Base-by-base conservation (phyloP, 257 asterid genomes). In the Lithospermum erythrorhizon region DNA sequence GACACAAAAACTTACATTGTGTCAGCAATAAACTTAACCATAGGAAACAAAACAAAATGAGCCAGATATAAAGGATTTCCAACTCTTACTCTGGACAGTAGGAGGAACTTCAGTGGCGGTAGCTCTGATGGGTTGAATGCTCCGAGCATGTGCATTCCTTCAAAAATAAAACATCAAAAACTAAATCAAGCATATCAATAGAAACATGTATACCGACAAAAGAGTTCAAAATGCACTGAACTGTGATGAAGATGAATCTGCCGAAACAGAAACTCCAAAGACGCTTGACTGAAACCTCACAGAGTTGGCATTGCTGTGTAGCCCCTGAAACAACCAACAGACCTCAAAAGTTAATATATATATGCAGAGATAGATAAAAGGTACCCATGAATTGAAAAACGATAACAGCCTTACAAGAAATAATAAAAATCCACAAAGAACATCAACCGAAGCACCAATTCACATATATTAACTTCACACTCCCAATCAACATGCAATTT, bases 81-180 rank as follows among this genome's bases (percentile, higher is more conserved):
- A 49, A 35, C 59, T 55, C 75, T 68, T 83, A 90, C 97, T 82
- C 61, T 75, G 78, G 67, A 85, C 68, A 21, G 89, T 70, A n/a
- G 90, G 87, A 61, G 97, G 96, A 55, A 69, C 57, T 75, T 83
- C 83, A 2, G 94, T 87, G 21, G 91, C 96, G 18, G 94, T 90
- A 41, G 96, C 96, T 75, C 68, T 80, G 65, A 85, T 63, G 23
- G 95, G 89, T 67, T 70, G 81, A 66, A 78, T 68, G 20, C 68
- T 17, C 48, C 72, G 70, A 54, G 78, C 22, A 22, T 57, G 29
- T 62, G 62, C 57, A 69, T 59, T 83, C 74, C 94, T 90, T 66
- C 7, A 65, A n/a, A 58, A 17, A 61, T 14, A n/a, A 32, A 63
- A 20, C 1, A 53, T 18, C 23, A 19, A 23, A 1, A 47, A 21